A percentile compares a stretch with the other conserved stretches of the same genome.
phyloP scores from a whole-genome alignment of 108 stramenopile genomes.

The Conticribra guillardii region DNA sequence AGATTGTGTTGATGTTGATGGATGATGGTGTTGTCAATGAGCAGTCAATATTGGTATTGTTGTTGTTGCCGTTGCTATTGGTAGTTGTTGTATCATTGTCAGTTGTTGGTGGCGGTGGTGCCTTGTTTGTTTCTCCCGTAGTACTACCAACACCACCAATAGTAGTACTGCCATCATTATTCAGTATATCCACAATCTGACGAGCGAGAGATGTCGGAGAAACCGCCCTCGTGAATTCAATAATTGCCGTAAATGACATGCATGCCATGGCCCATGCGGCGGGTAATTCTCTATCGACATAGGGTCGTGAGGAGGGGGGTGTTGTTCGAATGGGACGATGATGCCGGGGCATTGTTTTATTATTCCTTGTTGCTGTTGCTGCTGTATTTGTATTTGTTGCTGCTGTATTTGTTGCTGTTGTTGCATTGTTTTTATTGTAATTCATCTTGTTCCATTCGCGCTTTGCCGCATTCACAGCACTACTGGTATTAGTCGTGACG shows the following conservation, averaged over 20 bases:
- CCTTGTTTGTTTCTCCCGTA: neutral
- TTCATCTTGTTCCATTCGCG: too few relatives aligned
- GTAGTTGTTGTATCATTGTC: neutral
- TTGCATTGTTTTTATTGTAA: too few relatives aligned
- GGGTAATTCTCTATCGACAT: slow-evolving; percentile 44
- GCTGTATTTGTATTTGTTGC: too few relatives aligned
- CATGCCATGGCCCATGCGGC: slow-evolving; percentile 51
- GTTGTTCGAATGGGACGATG: slow-evolving; percentile 12
- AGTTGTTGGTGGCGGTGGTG: too few relatives aligned
- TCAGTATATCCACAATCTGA: neutral
- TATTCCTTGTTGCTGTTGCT: slow-evolving; percentile 7
- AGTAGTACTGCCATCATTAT: slow-evolving; percentile 5
- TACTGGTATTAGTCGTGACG: neutral
- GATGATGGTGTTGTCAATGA: neutral
- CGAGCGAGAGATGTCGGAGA: slow-evolving; percentile 25
- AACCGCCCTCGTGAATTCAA: slow-evolving; percentile 34
- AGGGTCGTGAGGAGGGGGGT: slow-evolving; percentile 8
- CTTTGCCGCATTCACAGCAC: too few relatives aligned
- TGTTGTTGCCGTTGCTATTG: neutral
- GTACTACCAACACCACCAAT: neutral
- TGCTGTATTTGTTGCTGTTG: too few relatives aligned
- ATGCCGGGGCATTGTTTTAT: slow-evolving; percentile 1
- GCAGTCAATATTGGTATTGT: neutral
- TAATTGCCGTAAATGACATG: slow-evolving; percentile 49
- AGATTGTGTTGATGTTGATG: slow-evolving; percentile 21